phyloP scores from a whole-genome alignment of 2,329 filamentous ascomycete genomes.

The Microcyclosporella mali region DNA sequence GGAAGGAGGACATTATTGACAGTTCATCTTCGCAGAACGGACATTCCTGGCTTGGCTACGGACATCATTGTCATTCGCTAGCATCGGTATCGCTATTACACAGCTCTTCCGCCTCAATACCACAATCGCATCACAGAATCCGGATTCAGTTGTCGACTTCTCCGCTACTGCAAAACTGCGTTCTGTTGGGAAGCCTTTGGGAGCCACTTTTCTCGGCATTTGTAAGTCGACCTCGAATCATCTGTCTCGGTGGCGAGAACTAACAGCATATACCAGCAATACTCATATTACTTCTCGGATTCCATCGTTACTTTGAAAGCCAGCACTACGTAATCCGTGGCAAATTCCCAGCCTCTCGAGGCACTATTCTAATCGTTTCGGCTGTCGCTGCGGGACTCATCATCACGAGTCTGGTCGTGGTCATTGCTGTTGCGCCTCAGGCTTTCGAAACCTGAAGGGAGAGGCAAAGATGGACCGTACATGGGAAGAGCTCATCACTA shows the following conservation, averaged over 20 bases:
- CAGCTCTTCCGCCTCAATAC: conserved; percentile 81
- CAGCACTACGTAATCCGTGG: conserved; percentile 75
- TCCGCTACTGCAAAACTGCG: conserved; percentile 39
- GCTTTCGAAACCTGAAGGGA: conserved; percentile 33
- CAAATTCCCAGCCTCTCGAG: conserved; percentile 73
- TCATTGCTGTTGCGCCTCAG: conserved; percentile 49
- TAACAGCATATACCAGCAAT: conserved; percentile 46
- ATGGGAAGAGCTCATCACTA: background rate
- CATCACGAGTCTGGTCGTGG: conserved; percentile 53
- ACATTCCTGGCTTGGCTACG: conserved; percentile 82
- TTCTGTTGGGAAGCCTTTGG: conserved; percentile 65
- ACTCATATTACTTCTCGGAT: conserved; percentile 67
- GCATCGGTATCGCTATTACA: conserved; percentile 75
- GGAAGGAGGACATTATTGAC: background rate
- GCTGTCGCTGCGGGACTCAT: conserved; percentile 57
- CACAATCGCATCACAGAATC: conserved; percentile 39
- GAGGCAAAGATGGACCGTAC: background rate
- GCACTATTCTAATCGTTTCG: conserved; percentile 65
- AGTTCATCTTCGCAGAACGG: conserved; percentile 51
- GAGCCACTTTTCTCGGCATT: conserved; percentile 69
- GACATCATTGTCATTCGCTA: conserved; percentile 74
- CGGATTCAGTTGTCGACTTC: conserved; percentile 5
- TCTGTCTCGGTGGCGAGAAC: background rate
- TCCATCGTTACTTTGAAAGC: conserved; percentile 69
- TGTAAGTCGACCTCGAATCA: conserved; percentile 20